These are phyloP conservation scores for Yamadazyma atmosphaerica DNA, from an alignment of 1,139 yeast genomes.

Conservation along the genomic window DNA sequence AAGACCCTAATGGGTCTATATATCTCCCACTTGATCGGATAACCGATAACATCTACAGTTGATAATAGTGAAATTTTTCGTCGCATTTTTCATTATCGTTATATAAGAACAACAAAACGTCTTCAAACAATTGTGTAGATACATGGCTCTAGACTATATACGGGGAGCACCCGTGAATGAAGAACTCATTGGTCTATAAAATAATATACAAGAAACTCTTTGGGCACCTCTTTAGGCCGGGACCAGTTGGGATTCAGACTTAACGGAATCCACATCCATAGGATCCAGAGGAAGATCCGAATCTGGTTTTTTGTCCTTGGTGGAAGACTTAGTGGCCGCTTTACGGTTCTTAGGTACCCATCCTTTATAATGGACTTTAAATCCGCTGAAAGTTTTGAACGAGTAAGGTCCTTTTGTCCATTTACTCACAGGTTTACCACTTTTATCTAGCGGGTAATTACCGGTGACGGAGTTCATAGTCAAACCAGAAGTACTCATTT, in stretches of 20 bases:
- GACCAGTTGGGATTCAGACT: neutral
- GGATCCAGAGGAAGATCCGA: constrained; percentile 1
- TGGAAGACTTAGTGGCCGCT: neutral
- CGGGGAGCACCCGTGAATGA: no score
- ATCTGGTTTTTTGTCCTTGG: neutral
- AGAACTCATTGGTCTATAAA: neutral
- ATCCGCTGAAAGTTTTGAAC: constrained; percentile 63
- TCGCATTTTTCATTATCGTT: constrained; percentile 1
- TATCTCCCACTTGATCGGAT: neutral
- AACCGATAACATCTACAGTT: neutral
- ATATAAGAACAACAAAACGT: neutral
- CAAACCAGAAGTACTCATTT: constrained; percentile 43
- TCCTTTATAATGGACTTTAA: constrained; percentile 39
- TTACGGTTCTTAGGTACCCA: neutral
- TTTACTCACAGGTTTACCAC: constrained; percentile 49
- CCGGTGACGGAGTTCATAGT: constrained; percentile 37
- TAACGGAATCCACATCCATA: neutral
- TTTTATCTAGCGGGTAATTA: constrained; percentile 40
- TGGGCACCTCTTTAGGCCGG: neutral
- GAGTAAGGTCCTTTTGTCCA: constrained; percentile 51
- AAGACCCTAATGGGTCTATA: neutral
- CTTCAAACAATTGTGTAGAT: no score
- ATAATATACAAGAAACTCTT: neutral
- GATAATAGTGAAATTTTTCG: neutral
- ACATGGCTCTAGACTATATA: no score